Percentiles rank a stretch among this genome's conserved stretches.
These are phyloP conservation scores for Pholiota molesta DNA, from an alignment of 768 basidiomycete genomes.

Conservation along the genomic window DNA sequence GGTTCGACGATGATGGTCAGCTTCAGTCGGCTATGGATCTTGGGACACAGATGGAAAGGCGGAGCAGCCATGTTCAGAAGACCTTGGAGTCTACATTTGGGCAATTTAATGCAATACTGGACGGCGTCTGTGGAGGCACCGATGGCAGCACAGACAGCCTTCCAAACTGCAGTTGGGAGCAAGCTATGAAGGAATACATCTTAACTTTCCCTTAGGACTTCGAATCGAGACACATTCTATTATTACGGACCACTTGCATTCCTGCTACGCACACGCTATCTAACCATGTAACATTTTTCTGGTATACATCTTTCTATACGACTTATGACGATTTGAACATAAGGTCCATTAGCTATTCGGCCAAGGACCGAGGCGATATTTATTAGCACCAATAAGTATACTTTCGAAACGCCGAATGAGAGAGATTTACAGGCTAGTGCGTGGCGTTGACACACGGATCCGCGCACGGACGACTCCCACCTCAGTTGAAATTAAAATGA, in stretches of 20 bases:
- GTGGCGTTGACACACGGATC: too few relatives aligned
- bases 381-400: too few relatives aligned
- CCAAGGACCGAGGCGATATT: too few relatives aligned
- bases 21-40: neutral
- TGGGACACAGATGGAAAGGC: constrained; percentile 1
- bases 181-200: constrained; percentile 62
- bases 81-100: constrained; percentile 10
- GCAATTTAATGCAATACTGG: constrained; percentile 13
- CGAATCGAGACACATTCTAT: neutral
- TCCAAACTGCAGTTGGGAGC: constrained; percentile 62
- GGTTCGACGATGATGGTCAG: neutral
- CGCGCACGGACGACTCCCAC: too few relatives aligned
- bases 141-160: constrained; percentile 33
- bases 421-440: too few relatives aligned
- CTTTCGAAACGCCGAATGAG: too few relatives aligned
- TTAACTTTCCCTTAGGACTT: constrained; percentile 55
- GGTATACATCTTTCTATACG: too few relatives aligned
- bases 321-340: too few relatives aligned
- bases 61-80: constrained; percentile 16
- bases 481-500: too few relatives aligned
- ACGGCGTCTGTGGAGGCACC: constrained; percentile 46
- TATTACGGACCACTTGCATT: neutral
- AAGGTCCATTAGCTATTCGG: too few relatives aligned
- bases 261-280: neutral
- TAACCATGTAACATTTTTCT: too few relatives aligned